These are phyloP conservation scores for Fraxinus anomala DNA, from an alignment of 257 asterid genomes.

Conservation along the genomic window DNA sequence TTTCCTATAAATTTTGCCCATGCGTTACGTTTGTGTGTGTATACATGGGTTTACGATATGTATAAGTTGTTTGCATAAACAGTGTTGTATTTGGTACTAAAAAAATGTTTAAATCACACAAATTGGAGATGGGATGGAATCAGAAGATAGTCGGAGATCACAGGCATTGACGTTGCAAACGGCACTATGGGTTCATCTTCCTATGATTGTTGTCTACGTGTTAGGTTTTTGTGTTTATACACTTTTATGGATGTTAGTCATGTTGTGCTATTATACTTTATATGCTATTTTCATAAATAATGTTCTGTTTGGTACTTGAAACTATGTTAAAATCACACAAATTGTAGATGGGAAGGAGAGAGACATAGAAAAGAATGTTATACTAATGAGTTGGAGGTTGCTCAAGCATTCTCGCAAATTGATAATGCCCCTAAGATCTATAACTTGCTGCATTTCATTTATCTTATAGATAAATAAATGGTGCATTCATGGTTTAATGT, in stretches of 20 bases:
- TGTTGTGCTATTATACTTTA: background rate
- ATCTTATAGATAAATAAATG: background rate
- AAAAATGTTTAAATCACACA: too few relatives aligned
- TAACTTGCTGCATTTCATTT: background rate
- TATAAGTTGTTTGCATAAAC: too few relatives aligned
- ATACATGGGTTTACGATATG: too few relatives aligned
- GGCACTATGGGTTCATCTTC: background rate
- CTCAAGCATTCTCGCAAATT: background rate
- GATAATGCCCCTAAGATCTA: background rate
- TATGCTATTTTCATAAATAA: background rate
- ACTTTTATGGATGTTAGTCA: background rate
- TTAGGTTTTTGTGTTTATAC: background rate
- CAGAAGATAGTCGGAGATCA: background rate
- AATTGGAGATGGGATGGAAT: too few relatives aligned
- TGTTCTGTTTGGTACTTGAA: background rate
- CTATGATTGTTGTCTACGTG: background rate
- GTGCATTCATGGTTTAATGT: background rate
- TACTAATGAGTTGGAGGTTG: background rate
- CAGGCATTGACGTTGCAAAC: background rate
- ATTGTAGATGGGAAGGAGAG: background rate
- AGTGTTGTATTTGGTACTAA: too few relatives aligned
- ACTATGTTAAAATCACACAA: background rate
- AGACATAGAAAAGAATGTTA: background rate
- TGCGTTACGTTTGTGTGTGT: too few relatives aligned
- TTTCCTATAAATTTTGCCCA: too few relatives aligned